Base-by-base conservation (phyloP, 2,329 filamentous ascomycete genomes). In the Alternaria hordeiaustralica region DNA sequence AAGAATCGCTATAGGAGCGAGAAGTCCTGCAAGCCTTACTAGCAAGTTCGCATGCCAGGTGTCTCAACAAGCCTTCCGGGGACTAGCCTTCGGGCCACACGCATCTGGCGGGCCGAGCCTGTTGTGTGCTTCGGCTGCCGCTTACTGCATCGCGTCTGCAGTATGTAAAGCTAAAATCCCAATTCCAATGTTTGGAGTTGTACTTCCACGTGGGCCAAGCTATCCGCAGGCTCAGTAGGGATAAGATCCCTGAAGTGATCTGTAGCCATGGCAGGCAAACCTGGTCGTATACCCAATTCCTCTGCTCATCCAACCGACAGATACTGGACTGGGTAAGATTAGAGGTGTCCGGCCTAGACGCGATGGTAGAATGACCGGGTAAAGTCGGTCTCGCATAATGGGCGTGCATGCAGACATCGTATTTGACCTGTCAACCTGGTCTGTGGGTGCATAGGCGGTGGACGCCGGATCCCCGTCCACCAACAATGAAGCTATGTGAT, bases 331-430 rank as follows among this genome's bases (percentile, higher is more conserved):
- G 23, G 12, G 5, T 18, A 28, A 18, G 49, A 47, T 47, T 8
- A 10, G 2, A 18, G 18, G 25, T 26, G n/a, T 55, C 6, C 4
- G 15, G 15, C n/a, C 23, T 30, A 41, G 15, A 60, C 13, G 15
- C 43, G 12, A 43, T 60, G 13, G 49, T 21, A 21, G 33, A 43
- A 47, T 55, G 49, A 47, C 58, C 41, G 58, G 49, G 41, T 60
- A 55, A 60, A 60, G 21, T 50, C 20, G 46, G 41, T 43, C 47
- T 55, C 43, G 58, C 58, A 44, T 55, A 18, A 36, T 47, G 41
- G 41, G 26, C 43, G 28, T 55, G 58, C 49, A 18, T 41, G 47
- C 56, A 53, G 18, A 41, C 23, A 43, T 43, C 21, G 12, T 51
- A 25, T 21, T 26, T 9, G 25, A 23, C 47, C 26, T n/a, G 56